Conservation (phyloP, 1,284 basidiomycete species). For the Boletus smithii region DNA sequence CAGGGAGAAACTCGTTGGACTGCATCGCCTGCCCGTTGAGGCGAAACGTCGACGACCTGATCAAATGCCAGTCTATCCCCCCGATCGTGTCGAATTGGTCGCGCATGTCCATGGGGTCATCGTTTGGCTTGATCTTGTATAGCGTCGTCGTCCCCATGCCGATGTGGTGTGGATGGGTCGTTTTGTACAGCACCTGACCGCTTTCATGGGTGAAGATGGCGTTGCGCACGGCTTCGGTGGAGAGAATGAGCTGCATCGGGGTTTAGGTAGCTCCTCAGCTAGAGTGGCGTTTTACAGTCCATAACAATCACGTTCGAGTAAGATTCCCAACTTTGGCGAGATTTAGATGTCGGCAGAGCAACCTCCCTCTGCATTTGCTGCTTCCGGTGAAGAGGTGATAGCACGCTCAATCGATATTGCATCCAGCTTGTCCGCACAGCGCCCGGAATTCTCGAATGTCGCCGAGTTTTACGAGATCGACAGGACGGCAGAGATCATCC, state of each 20-base stretch:
- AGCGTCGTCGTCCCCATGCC: conserved; percentile 22
- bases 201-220: conserved; percentile 20
- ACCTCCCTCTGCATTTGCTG: conserved; percentile 42
- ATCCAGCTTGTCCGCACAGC: conserved; percentile 36
- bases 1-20: conserved; percentile 28
- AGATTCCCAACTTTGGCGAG: neutral
- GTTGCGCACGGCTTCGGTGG: conserved; percentile 22
- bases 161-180: conserved; percentile 20
- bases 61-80: conserved; percentile 26
- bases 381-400: conserved; percentile 62
- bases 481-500: conserved; percentile 51
- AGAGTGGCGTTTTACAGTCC: no score
- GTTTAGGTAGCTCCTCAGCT: neutral
- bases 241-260: conserved; percentile 24
- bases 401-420: conserved; percentile 47
- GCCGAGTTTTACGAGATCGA: conserved; percentile 62
- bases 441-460: conserved; percentile 40
- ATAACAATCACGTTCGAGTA: no score
- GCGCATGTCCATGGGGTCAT: conserved; percentile 27
- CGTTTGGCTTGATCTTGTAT: conserved; percentile 26
- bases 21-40: conserved; percentile 18
- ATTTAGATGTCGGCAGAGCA: conserved; percentile 16
- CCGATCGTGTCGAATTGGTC: conserved; percentile 26
- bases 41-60: conserved; percentile 26
- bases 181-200: conserved; percentile 33